Percentiles rank a stretch among this genome's conserved stretches.
These are phyloP conservation scores for Aureobasidium namibiae DNA, from an alignment of 2,329 filamentous ascomycete genomes.

Conservation along the genomic window DNA sequence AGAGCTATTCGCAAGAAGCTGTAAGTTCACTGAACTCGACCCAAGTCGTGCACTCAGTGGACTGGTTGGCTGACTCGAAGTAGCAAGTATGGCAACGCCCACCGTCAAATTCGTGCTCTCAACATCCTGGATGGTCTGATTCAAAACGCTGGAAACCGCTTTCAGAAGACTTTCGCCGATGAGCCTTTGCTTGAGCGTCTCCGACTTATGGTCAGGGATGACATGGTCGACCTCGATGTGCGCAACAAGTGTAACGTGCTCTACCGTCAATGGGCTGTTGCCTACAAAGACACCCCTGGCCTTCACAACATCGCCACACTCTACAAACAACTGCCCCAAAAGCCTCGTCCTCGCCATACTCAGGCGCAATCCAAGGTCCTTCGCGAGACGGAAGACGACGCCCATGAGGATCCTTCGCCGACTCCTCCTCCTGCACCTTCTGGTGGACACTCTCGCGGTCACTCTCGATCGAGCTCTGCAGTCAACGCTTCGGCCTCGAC, in stretches of 20 bases:
- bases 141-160: constrained; percentile 82
- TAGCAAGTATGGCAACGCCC: constrained; percentile 88
- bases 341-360: constrained; percentile 42
- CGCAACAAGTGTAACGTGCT: constrained; percentile 78
- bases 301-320: constrained; percentile 72
- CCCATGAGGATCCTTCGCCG: constrained; percentile 35
- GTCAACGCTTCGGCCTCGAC: constrained; percentile 26
- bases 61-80: neutral
- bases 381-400: constrained; percentile 68
- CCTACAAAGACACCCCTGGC: constrained; percentile 73
- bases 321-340: constrained; percentile 62
- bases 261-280: constrained; percentile 76
- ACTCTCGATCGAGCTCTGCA: constrained; percentile 15
- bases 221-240: constrained; percentile 78
- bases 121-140: constrained; percentile 87
- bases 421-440: constrained; percentile 11
- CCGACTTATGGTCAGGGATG: constrained; percentile 76
- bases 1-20: constrained; percentile 94
- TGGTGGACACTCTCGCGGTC: constrained; percentile 21
- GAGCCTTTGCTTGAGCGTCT: constrained; percentile 87
- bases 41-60: neutral
- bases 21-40: constrained; percentile 34
- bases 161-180: constrained; percentile 81
- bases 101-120: constrained; percentile 82
- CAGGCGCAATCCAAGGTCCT: constrained; percentile 71